Evolutionary conservation across 495 filamentous ascomycete species (phyloP), one percentile per base, ranked within the genome.

Genomic region (Trichoderma parareesei): DNA sequence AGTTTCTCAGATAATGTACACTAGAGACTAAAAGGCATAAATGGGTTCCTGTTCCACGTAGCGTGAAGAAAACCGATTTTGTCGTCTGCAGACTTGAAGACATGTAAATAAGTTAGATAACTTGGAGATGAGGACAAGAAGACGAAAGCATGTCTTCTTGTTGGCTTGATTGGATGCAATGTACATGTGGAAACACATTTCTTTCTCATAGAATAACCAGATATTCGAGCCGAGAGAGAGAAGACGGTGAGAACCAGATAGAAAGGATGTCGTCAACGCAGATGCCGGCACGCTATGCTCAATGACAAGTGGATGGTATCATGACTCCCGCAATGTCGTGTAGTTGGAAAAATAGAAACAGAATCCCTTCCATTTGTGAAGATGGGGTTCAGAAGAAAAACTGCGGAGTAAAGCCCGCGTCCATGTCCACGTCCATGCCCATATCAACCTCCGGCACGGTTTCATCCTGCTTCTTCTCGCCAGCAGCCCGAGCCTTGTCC

Each of bases 401-500:
- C 2, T 27, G 40, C 11, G 40, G 6, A 41, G 40, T 41, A 6
- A 41, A 7, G 40, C 11, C 40, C 40, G 11, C 11, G 40, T 41
- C 40, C 40, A 41, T 41, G 40, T 11, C 40, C 40, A 41, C 11
- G 40, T 11, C 40, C 33, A 57, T 33, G 5, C 16, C 53, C 18
- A 37, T n/a, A 16, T 57, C 53, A 8, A 35, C 20, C 53, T 57
- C 53, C 5, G 53, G 14, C 33, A n/a, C 3, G 37, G 20, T 33
- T 57, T 57, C 53, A 14, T 10, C 27, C 38, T 63, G 61, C 62
- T 63, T 48, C 62, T 63, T 48, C 4, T 55, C 61, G 9, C 20
- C 33, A 13, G 20, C 27, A 57, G 53, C 53, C 35, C 63, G 69
- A 27, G 35, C 61, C 41, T 27, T 64, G 13, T 63, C 60, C 48